Evolutionary conservation across 2,329 filamentous ascomycete genomes (phyloP), one percentile per base, ranked within the genome.

Genomic region (Pseudogymnoascus sp.): DNA sequence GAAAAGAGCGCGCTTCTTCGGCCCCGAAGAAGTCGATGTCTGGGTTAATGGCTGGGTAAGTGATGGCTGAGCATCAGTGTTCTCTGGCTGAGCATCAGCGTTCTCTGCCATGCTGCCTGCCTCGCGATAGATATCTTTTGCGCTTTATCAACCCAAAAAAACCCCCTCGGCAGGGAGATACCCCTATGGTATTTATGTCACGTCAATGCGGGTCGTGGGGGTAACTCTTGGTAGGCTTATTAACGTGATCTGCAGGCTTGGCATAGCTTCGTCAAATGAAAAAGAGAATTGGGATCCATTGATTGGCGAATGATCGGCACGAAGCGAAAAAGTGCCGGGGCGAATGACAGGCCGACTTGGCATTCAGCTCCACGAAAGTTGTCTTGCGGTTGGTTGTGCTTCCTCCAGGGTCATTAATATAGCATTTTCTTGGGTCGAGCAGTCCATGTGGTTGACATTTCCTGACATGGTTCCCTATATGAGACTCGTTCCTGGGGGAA

Each of bases 1-100:
- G 34, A 66, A 64, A 31, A 66, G 37, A n/a, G 65, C 65, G 23
- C 36, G 59, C 12, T 61, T 61, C 40, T 25, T 53, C 14, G 25
- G 46, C 23, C 31, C 46, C 12, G 46, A 25, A 16, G 46, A 25
- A 16, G 23, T 11, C 46, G 46, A 10, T 10, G 28, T 11, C 28
- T 31, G 28, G 28, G 28, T 31, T 31, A 31, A 31, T 31, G 28
- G 8, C 8, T 31, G 28, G 28, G 28, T 10, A 31, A 31, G 28
- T 31, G 28, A 28, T 50, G 44, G 23, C 14, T 16, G 44, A 11
- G 18, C 1, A 50, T 28, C 23, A 28, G 23, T 50, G 12, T 50
- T 28, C 25, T 28, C 28, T 31, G 8, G 28, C 28, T 31, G 28
- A 31, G 28, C 28, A 31, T 31, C 28, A 31, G 28, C 7, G 10